Evolutionary conservation across 2,329 filamentous ascomycete genomes (phyloP).

Genomic region (Fusarium papillatum): DNA sequence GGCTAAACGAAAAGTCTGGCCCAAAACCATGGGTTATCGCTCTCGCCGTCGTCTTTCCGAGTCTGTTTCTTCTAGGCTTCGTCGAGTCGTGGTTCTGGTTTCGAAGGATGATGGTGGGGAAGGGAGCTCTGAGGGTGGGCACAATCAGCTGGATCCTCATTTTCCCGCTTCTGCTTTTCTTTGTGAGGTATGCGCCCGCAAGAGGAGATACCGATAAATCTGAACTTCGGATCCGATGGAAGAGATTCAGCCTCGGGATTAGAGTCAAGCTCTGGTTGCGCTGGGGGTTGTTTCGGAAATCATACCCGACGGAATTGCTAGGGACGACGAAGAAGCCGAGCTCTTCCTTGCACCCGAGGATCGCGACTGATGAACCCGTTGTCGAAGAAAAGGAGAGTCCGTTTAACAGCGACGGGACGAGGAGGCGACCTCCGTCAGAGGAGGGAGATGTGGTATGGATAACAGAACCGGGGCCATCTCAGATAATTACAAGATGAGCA

Average conservation of each 20-base stretch:
- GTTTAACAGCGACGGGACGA: background rate
- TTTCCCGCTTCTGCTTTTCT: conserved; percentile 28
- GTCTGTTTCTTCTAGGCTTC: conserved; percentile 47
- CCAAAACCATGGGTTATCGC: conserved; percentile 41
- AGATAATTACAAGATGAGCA: conserved; percentile 10
- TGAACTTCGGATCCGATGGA: conserved; percentile 28
- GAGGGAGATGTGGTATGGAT: conserved; percentile 9
- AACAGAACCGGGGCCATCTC: conserved; percentile 1
- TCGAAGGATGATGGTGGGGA: conserved; percentile 47
- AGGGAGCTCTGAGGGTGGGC: conserved; percentile 44
- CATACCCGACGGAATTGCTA: conserved; percentile 29
- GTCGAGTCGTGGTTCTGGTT: conserved; percentile 50
- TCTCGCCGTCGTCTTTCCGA: conserved; percentile 42
- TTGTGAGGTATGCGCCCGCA: conserved; percentile 24
- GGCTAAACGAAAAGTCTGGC: background rate
- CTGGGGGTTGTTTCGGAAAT: conserved; percentile 33
- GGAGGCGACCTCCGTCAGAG: background rate
- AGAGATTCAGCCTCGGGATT: conserved; percentile 5
- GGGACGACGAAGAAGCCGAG: conserved; percentile 21
- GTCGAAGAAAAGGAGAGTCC: background rate
- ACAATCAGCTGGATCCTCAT: conserved; percentile 48
- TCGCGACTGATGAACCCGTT: background rate
- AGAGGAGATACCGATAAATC: conserved; percentile 19
- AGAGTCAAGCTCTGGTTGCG: conserved; percentile 31
- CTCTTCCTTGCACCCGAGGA: background rate